Conservation (phyloP, 2,329 filamentous ascomycete species). For the Cadophora sp. region DNA sequence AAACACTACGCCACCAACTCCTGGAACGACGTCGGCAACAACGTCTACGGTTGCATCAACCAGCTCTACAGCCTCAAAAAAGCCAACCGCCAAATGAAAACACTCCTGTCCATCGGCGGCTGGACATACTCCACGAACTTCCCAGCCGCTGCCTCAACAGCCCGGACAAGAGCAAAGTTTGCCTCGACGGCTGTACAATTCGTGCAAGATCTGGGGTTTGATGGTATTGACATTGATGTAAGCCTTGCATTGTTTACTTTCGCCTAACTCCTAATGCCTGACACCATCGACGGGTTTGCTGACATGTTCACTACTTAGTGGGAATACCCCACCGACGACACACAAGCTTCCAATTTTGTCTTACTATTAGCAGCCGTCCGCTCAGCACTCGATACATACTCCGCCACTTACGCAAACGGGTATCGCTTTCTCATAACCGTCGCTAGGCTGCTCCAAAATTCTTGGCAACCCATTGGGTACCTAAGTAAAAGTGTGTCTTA, state of each 20-base stretch:
- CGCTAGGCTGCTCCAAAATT: too few relatives aligned
- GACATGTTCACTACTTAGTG: conserved; percentile 12
- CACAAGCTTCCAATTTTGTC: conserved; percentile 38
- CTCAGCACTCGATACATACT: conserved; percentile 57
- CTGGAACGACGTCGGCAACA: not conserved
- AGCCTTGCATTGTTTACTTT: not conserved
- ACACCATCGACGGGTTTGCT: not conserved
- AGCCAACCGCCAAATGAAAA: conserved; percentile 76
- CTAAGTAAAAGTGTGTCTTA: too few relatives aligned
- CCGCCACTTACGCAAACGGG: conserved; percentile 50
- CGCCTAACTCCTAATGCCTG: not conserved
- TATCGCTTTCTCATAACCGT: conserved; percentile 63
- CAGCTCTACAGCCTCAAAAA: conserved; percentile 82
- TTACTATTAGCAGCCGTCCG: conserved; percentile 38
- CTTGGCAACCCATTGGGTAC: too few relatives aligned
- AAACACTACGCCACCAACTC: not conserved
- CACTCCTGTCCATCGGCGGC: conserved; percentile 81
- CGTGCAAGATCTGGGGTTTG: conserved; percentile 33
- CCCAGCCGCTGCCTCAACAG: conserved; percentile 67
- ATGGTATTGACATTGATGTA: conserved; percentile 37
- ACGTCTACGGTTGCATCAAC: conserved; percentile 69
- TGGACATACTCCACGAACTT: conserved; percentile 87
- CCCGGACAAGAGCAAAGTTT: conserved; percentile 47
- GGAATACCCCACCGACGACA: conserved; percentile 33
- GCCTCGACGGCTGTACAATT: conserved; percentile 31